Percentiles rank a stretch among this genome's conserved stretches.
Evolutionary conservation across 768 basidiomycete species (phyloP).

Genomic region (Russula lepida): DNA sequence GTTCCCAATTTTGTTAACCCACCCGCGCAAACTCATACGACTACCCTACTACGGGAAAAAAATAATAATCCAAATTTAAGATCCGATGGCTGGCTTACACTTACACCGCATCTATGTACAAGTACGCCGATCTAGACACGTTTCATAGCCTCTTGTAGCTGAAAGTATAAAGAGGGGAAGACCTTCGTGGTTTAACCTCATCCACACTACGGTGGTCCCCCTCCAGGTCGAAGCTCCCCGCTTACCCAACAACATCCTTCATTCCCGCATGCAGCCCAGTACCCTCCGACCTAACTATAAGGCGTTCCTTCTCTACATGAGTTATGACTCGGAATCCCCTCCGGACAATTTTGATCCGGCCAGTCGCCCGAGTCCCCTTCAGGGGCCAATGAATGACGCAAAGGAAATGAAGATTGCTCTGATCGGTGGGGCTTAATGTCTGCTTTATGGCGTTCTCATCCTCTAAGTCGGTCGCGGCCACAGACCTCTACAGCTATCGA

Average conservation of each 20-base stretch:
- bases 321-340: background rate
- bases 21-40: no score
- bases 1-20: no score
- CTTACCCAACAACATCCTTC: background rate
- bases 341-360: background rate
- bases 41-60: no score
- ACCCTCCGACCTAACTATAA: background rate
- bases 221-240: background rate
- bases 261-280: background rate
- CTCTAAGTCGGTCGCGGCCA: background rate
- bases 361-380: background rate
- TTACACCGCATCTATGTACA: no score
- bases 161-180: no score
- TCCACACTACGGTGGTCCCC: background rate
- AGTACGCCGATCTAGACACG: no score
- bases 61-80: no score
- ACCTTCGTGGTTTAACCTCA: no score
- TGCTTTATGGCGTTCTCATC: background rate
- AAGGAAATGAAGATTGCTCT: conserved; percentile 3
- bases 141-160: no score
- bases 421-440: conserved; percentile 4
- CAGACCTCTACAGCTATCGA: background rate
- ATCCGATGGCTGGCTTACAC: no score
- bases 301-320: background rate
- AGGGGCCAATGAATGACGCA: conserved; percentile 10